Evolutionary conservation across 192 early-diverging fungal genomes (phyloP).

Genomic region (Backusella tarrabulga): DNA sequence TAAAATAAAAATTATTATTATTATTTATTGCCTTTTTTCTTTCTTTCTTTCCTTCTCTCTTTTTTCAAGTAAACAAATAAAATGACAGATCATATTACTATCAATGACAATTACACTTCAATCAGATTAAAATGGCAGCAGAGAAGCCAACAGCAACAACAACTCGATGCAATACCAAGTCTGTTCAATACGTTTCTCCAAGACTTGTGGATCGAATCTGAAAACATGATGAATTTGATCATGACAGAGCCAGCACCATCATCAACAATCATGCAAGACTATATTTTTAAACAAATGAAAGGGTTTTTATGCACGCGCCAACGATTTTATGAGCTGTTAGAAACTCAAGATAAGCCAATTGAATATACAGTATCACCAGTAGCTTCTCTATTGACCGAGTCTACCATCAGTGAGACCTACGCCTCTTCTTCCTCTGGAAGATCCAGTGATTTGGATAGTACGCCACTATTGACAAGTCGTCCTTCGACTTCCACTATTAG

Average conservation of each 20-base stretch:
- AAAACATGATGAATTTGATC: neutral
- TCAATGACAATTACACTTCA: neutral
- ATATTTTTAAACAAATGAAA: neutral
- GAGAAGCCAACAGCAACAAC: neutral
- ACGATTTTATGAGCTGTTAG: neutral
- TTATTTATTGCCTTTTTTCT: neutral
- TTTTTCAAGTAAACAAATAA: neutral
- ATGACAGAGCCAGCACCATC: neutral
- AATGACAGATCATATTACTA: neutral
- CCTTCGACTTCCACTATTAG: neutral
- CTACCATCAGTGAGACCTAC: neutral
- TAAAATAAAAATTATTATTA: neutral
- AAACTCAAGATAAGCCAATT: neutral
- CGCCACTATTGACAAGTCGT: neutral
- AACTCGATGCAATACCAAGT: neutral
- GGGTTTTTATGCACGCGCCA: neutral
- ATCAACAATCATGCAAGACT: neutral
- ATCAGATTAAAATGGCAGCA: neutral
- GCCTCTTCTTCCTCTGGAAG: neutral
- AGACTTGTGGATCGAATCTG: neutral
- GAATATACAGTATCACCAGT: neutral
- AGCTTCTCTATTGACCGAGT: neutral
- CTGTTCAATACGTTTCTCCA: neutral
- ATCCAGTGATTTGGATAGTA: neutral
- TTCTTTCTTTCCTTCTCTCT: neutral